These are phyloP conservation scores for Entrophospora sp. DNA, from an alignment of 192 early-diverging fungal genomes.

Conservation along the genomic window DNA sequence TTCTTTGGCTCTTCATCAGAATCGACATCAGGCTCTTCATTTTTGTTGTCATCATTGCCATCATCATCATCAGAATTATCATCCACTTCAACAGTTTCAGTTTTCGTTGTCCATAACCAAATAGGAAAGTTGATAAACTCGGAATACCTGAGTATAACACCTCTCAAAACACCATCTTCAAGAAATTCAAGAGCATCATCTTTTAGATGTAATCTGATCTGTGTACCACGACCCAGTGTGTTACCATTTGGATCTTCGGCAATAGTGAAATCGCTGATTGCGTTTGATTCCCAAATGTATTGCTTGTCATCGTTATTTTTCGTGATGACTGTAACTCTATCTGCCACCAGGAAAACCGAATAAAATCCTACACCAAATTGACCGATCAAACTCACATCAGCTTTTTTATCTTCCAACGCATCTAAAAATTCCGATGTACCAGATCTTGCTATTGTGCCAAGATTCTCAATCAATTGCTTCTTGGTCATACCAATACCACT, in stretches of 20 bases:
- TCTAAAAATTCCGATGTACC: constrained; percentile 87
- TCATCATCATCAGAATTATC: constrained; percentile 31
- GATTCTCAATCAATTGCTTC: constrained; percentile 77
- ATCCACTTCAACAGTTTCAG: constrained; percentile 49
- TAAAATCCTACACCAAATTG: constrained; percentile 99
- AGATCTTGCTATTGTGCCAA: constrained; percentile 97
- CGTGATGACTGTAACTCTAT: constrained; percentile 84
- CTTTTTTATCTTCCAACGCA: constrained; percentile 68
- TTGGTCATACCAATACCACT: constrained; percentile 95
- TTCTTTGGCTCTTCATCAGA: constrained; percentile 50
- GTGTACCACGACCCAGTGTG: constrained; percentile 87
- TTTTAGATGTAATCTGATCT: constrained; percentile 88
- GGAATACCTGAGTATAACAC: constrained; percentile 78
- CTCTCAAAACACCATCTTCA: constrained; percentile 53
- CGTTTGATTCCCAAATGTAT: constrained; percentile 90
- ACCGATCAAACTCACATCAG: constrained; percentile 76
- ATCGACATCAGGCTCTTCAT: constrained; percentile 36
- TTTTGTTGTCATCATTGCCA: constrained; percentile 26
- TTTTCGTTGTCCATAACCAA: constrained; percentile 59
- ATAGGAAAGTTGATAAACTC: constrained; percentile 99
- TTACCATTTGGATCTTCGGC: constrained; percentile 82
- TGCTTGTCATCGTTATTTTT: constrained; percentile 84
- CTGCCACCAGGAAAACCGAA: constrained; percentile 92
- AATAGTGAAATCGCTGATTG: constrained; percentile 87
- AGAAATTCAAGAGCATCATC: constrained; percentile 79